Evolutionary conservation across 176 grass and related monocot species (phyloP).

Genomic region (Carex littledalei): DNA sequence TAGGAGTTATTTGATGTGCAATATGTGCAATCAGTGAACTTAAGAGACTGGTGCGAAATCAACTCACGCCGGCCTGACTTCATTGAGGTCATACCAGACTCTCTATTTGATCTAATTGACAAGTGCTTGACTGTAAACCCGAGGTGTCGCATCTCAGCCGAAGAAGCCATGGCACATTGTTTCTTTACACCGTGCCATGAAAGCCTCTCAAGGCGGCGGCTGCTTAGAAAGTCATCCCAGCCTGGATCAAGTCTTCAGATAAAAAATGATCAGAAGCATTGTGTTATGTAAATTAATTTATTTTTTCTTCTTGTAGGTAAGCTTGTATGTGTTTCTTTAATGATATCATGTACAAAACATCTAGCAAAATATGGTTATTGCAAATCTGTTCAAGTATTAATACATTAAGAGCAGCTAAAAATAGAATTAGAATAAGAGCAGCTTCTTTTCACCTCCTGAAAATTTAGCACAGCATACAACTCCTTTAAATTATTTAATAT

Average conservation of each 20-base stretch:
- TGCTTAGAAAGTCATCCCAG: slow-evolving; percentile 20
- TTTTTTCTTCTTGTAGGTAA: not conserved
- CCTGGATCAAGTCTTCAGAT: not conserved
- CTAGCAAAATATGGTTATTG: not conserved
- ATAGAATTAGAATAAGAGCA: too few relatives aligned
- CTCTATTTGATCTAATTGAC: slow-evolving; percentile 68
- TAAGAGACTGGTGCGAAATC: slow-evolving; percentile 58
- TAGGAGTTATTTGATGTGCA: slow-evolving; percentile 69
- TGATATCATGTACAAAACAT: not conserved
- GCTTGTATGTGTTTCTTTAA: not conserved
- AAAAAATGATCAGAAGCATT: not conserved
- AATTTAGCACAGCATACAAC: too few relatives aligned
- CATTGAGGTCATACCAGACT: slow-evolving; percentile 41
- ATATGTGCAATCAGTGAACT: slow-evolving; percentile 39
- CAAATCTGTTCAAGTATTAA: not conserved
- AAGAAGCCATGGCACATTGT: slow-evolving; percentile 59
- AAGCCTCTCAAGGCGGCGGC: slow-evolving; percentile 32
- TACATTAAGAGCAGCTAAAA: not conserved
- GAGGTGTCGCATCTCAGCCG: slow-evolving; percentile 66
- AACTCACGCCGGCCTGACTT: slow-evolving; percentile 65
- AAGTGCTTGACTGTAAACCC: slow-evolving; percentile 84
- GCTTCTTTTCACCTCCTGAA: too few relatives aligned
- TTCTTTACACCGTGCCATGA: slow-evolving; percentile 59
- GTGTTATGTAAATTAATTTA: not conserved
- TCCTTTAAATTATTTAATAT: too few relatives aligned